phyloP scores from a whole-genome alignment of 441 rosid genomes.

The Syzygium malaccense region DNA sequence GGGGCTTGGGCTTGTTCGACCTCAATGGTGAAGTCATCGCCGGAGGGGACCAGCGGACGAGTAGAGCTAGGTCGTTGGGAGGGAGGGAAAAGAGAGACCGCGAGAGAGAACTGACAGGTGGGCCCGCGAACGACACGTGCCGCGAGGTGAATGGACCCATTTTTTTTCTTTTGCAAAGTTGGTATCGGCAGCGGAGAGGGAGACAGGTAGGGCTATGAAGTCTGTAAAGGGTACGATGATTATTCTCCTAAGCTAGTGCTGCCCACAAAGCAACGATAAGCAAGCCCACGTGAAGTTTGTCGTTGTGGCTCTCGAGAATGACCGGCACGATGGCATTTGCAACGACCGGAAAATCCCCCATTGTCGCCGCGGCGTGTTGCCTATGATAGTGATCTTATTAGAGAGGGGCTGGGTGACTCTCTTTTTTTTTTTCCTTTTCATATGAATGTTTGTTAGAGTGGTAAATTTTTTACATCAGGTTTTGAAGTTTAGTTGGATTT shows the following conservation, averaged over 20 bases:
- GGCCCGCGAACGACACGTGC: too few species aligned
- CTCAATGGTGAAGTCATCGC: too few species aligned
- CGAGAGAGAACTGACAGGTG: too few species aligned
- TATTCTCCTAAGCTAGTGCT: neutral
- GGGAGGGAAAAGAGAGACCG: too few species aligned
- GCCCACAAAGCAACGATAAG: neutral
- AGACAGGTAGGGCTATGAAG: neutral
- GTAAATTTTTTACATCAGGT: neutral
- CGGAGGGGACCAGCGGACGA: too few species aligned
- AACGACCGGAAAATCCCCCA: neutral
- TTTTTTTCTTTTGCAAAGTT: too few species aligned
- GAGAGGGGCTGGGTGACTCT: neutral
- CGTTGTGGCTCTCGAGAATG: neutral
- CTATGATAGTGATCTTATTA: neutral
- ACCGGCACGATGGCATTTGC: neutral
- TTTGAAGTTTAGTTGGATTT: neutral
- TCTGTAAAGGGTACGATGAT: neutral
- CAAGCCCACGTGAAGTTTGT: neutral
- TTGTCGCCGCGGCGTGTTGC: neutral
- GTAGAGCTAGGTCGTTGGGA: too few species aligned
- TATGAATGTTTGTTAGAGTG: neutral
- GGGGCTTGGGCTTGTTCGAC: too few species aligned
- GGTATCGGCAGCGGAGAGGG: neutral
- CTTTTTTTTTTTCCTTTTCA: neutral
- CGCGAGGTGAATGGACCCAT: too few species aligned